Percentiles rank a stretch among this genome's conserved stretches.
phyloP scores from a whole-genome alignment of 768 basidiomycete species.

The Auricularia auricula-judae region DNA sequence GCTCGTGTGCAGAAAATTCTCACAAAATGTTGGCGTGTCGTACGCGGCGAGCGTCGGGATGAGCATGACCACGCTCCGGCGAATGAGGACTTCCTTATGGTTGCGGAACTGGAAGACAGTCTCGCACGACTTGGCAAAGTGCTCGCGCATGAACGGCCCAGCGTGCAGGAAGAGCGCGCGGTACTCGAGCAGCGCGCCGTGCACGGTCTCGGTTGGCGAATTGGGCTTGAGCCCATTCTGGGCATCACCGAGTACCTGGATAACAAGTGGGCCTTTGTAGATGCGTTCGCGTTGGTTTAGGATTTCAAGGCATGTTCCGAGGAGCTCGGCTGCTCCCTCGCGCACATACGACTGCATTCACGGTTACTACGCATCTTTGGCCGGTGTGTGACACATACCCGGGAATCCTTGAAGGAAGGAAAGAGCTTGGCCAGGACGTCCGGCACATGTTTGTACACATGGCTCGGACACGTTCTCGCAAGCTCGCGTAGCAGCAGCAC shows the following conservation, averaged over 20 bases:
- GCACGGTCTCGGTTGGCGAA: constrained; percentile 72
- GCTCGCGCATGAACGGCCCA: constrained; percentile 87
- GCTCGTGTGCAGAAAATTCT: constrained; percentile 83
- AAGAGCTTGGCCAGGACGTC: constrained; percentile 90
- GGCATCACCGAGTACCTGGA: constrained; percentile 82
- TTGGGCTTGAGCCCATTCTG: constrained; percentile 54
- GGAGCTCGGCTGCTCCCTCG: constrained; percentile 85
- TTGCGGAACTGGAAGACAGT: constrained; percentile 81
- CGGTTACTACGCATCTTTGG: neutral
- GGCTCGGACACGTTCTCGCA: constrained; percentile 74
- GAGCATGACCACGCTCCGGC: constrained; percentile 90
- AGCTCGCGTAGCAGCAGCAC: constrained; percentile 92
- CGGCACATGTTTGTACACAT: constrained; percentile 81
- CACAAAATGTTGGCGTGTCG: constrained; percentile 84
- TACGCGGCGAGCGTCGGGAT: constrained; percentile 93
- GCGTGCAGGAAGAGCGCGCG: constrained; percentile 86
- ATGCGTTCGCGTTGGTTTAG: constrained; percentile 67
- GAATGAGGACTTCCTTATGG: constrained; percentile 77
- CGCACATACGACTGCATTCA: constrained; percentile 49
- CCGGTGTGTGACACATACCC: constrained; percentile 31
- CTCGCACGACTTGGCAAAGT: constrained; percentile 78
- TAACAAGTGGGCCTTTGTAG: constrained; percentile 42
- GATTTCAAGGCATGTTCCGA: constrained; percentile 90
- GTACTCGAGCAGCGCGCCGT: constrained; percentile 86
- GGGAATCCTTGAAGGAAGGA: constrained; percentile 76